phyloP scores from a whole-genome alignment of 2,329 filamentous ascomycete species.

The Zalaria sp. region DNA sequence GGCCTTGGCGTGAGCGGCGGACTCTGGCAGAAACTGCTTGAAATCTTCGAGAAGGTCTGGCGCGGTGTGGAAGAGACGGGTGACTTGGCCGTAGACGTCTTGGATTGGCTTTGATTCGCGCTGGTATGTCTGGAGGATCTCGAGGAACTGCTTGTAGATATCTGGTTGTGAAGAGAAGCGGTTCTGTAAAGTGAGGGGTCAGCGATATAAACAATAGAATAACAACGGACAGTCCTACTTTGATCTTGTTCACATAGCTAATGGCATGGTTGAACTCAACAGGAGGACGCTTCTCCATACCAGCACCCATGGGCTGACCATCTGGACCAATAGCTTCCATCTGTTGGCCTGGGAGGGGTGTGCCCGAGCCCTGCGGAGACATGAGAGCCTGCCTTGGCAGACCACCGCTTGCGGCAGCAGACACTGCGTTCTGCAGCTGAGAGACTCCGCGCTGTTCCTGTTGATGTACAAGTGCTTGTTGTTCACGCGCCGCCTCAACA shows the following conservation, averaged over 20 bases:
- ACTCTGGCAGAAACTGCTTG: slow-evolving; percentile 95
- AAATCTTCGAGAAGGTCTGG: slow-evolving; percentile 95
- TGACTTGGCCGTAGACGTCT: slow-evolving; percentile 95
- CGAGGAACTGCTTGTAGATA: slow-evolving; percentile 98
- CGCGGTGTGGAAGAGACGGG: slow-evolving; percentile 79
- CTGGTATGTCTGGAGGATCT: slow-evolving; percentile 96
- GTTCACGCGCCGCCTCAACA: slow-evolving; percentile 14
- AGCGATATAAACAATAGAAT: slow-evolving; percentile 1
- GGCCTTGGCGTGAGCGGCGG: slow-evolving; percentile 52
- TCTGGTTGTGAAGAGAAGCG: slow-evolving; percentile 93
- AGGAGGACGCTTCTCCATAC: slow-evolving; percentile 72
- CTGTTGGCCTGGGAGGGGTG: slow-evolving; percentile 40
- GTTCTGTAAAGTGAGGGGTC: slow-evolving; percentile 44
- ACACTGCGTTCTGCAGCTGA: slow-evolving; percentile 51
- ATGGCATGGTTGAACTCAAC: slow-evolving; percentile 99
- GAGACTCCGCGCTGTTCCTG: slow-evolving; percentile 53
- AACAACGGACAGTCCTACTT: slow-evolving; percentile 43
- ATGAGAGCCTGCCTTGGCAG: slow-evolving; percentile 33
- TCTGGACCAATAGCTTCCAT: slow-evolving; percentile 43
- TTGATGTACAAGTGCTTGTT: slow-evolving; percentile 24
- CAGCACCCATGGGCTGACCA: slow-evolving; percentile 41
- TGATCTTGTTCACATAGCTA: slow-evolving; percentile 99
- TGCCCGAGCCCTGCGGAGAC: slow-evolving; percentile 23
- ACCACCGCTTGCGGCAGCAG: slow-evolving; percentile 37
- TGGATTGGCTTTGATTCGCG: slow-evolving; percentile 96